These are phyloP conservation scores for Colletotrichum tofieldiae DNA, from an alignment of 2,329 filamentous ascomycete species.

Conservation along the genomic window DNA sequence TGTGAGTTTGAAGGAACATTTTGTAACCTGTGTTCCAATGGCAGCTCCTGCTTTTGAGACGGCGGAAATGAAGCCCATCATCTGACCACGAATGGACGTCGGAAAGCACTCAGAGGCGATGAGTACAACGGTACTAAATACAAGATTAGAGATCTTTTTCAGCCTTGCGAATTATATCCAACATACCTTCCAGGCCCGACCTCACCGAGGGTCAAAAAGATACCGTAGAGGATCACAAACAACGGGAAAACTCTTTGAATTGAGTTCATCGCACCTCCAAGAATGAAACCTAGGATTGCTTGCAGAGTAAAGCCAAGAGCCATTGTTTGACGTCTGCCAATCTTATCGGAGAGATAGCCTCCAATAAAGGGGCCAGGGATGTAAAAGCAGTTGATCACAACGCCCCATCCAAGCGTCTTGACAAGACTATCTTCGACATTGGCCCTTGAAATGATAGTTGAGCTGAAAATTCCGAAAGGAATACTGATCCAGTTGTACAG, in stretches of 20 bases:
- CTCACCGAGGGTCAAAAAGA: slow-evolving; percentile 65
- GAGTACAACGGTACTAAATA: slow-evolving; percentile 54
- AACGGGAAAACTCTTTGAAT: slow-evolving; percentile 65
- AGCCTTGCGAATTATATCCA: no score
- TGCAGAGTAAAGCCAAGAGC: slow-evolving; percentile 63
- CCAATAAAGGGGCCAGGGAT: slow-evolving; percentile 64
- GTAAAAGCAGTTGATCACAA: slow-evolving; percentile 66
- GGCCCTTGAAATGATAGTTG: slow-evolving; percentile 64
- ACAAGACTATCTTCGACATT: slow-evolving; percentile 59
- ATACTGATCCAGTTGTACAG: slow-evolving; percentile 69
- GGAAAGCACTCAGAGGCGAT: slow-evolving; percentile 64
- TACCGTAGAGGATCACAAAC: slow-evolving; percentile 66
- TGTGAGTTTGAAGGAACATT: background rate
- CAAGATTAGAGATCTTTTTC: background rate
- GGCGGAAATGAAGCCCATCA: slow-evolving; percentile 63
- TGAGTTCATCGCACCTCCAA: slow-evolving; percentile 61
- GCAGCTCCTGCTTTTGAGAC: slow-evolving; percentile 66
- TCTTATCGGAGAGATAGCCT: slow-evolving; percentile 63
- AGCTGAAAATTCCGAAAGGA: slow-evolving; percentile 69
- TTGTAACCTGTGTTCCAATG: slow-evolving; percentile 59
- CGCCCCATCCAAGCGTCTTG: slow-evolving; percentile 61
- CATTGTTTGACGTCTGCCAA: slow-evolving; percentile 67
- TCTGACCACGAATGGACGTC: slow-evolving; percentile 65
- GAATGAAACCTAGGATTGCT: slow-evolving; percentile 63
- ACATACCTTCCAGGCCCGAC: slow-evolving; percentile 64